phyloP scores from a whole-genome alignment of 2,329 filamentous ascomycete genomes.

The Alternaria rosae region DNA sequence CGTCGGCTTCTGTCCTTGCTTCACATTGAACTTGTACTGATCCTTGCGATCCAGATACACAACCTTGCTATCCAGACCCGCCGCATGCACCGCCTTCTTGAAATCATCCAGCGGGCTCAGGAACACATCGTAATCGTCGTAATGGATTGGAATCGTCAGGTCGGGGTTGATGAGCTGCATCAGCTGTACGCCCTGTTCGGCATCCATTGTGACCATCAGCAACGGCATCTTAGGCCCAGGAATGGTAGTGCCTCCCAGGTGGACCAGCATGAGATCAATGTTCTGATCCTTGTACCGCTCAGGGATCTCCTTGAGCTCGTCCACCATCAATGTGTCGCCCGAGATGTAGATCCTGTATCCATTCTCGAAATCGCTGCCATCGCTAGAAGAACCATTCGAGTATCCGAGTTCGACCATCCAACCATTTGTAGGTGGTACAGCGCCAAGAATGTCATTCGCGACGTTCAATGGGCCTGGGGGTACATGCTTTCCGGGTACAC shows the following conservation, averaged over 20 bases:
- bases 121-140: conserved; percentile 64
- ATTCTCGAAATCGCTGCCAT: conserved; percentile 47
- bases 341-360: conserved; percentile 71
- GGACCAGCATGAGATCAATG: conserved; percentile 72
- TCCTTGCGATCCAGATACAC: conserved; percentile 69
- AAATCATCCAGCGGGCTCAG: conserved; percentile 67
- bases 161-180: conserved; percentile 67
- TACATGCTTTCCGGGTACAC: conserved; percentile 71
- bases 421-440: conserved; percentile 70
- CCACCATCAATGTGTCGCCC: conserved; percentile 69
- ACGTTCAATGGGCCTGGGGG: conserved; percentile 53
- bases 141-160: conserved; percentile 62
- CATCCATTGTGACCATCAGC: conserved; percentile 75
- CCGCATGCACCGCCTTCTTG: conserved; percentile 61
- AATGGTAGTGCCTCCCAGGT: conserved; percentile 71
- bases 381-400: conserved; percentile 20
- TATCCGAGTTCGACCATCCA: conserved; percentile 71
- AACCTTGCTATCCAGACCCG: conserved; percentile 61
- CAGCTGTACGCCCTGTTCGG: conserved; percentile 66
- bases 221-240: conserved; percentile 66
- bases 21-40: conserved; percentile 63
- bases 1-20: conserved; percentile 23
- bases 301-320: conserved; percentile 69
- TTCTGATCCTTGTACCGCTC: conserved; percentile 60
- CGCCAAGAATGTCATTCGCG: conserved; percentile 58